Conservation (phyloP, 2,329 filamentous ascomycete species). For the Macrophomina phaseolina region DNA sequence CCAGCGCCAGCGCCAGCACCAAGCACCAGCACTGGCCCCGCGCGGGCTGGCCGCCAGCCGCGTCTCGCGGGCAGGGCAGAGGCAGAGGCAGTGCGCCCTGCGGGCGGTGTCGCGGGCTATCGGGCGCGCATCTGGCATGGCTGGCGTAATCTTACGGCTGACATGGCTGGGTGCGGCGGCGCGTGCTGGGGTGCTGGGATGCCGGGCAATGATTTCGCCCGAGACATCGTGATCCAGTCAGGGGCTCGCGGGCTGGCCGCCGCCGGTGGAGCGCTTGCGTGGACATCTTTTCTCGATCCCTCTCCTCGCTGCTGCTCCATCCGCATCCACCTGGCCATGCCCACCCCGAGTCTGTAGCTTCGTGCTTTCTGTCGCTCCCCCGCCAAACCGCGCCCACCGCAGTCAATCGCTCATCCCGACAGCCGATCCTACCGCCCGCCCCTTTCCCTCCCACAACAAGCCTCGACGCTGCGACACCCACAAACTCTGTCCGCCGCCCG, state of each 20-base stretch:
- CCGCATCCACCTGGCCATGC: slow-evolving; percentile 23
- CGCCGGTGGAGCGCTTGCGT: slow-evolving; percentile 26
- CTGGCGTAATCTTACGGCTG: slow-evolving; percentile 25
- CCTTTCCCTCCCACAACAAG: slow-evolving; percentile 21
- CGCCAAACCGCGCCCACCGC: slow-evolving; percentile 22
- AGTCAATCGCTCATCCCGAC: slow-evolving; percentile 26
- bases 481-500: neutral
- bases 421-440: neutral
- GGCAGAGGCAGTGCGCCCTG: neutral
- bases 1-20: neutral
- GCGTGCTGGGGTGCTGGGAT: slow-evolving; percentile 7
- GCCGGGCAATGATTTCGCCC: slow-evolving; percentile 16
- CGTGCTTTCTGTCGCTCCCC: slow-evolving; percentile 22
- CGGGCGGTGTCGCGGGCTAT: neutral
- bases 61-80: neutral
- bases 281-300: slow-evolving; percentile 26
- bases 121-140: slow-evolving; percentile 18
- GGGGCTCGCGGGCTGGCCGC: slow-evolving; percentile 24
- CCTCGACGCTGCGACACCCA: slow-evolving; percentile 5
- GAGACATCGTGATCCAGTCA: slow-evolving; percentile 25
- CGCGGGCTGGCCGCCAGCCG: neutral
- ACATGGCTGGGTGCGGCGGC: slow-evolving; percentile 25
- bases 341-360: slow-evolving; percentile 20
- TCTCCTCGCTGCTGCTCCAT: slow-evolving; percentile 13
- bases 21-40: neutral